Evolutionary conservation across 257 asterid genomes (phyloP).

Genomic region (Nicotiana undulata): DNA sequence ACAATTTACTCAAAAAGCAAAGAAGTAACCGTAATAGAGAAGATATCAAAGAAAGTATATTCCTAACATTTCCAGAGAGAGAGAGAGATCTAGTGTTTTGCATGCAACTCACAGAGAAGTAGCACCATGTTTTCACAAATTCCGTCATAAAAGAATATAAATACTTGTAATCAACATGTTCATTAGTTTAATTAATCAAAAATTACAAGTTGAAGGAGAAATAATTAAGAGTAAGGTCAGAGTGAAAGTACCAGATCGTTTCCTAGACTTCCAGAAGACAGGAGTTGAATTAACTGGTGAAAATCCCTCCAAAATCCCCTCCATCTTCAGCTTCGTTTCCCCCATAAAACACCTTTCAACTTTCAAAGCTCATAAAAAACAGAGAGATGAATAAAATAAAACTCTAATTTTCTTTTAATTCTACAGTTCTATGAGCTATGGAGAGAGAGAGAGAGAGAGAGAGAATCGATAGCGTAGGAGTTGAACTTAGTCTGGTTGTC

Average conservation of each 20-base stretch:
- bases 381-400: neutral
- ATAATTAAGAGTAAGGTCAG: neutral
- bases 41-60: neutral
- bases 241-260: slow-evolving; percentile 34
- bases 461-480: slow-evolving; percentile 2
- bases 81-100: neutral
- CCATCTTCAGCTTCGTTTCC: slow-evolving; percentile 31
- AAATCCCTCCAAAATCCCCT: slow-evolving; percentile 46
- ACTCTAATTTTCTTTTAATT: neutral
- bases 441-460: neutral
- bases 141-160: neutral
- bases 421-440: neutral
- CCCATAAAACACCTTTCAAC: too few relatives aligned
- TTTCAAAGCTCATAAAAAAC: neutral
- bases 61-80: neutral
- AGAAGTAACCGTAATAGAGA: neutral
- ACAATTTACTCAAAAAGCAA: too few relatives aligned
- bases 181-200: neutral
- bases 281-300: slow-evolving; percentile 75
- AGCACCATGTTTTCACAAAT: neutral
- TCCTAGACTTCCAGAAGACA: slow-evolving; percentile 78
- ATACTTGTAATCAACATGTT: neutral
- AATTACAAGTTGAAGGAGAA: neutral
- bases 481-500: neutral
- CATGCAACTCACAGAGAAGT: neutral